Base-by-base conservation (phyloP, 495 filamentous ascomycete species). In the Bryoglossum gracile region DNA sequence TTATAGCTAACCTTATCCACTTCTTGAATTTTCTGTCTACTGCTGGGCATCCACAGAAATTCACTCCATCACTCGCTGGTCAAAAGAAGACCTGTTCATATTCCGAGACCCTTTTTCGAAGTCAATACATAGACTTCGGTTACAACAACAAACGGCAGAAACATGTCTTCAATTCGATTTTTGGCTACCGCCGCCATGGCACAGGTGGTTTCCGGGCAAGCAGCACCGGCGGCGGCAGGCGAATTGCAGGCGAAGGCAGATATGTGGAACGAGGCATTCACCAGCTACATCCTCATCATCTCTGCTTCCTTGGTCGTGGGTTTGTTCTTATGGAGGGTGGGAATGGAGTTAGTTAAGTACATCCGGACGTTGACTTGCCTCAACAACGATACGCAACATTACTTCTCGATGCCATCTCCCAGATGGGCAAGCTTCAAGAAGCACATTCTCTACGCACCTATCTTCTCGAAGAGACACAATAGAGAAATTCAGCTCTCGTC, bases 381-480 rank as follows among this genome's bases (percentile, higher is more conserved):
- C 34, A 69, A 74, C 59, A 81, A 68, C 78, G 89, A 76, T 61
- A 79, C 61, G 62, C 86, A 68, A 58, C 61, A 55, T 54, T 84
- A 74, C 57, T 83, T 76, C 46, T 65, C 71, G 6, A 58, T 54
- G 3, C 62, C 74, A 2, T 68, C 69, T 9, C 48, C 52, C 10
- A 64, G 70, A 39, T 71, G 84, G 75, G 82, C 77, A 73, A 61
- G 75, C 69, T 64, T 94, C 43, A 95, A 97, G 73, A 84, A 82
- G 51, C 76, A 92, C 55, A 38, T 97, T 2, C 66, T 92, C 1
- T 90, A 91, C 58, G 78, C 92, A 3, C 92, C 92, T 16, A 64
- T 97, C 18, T 80, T 84, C 54, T 76, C 72, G 22, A 88, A 90
- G 58, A 74, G 90, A 56, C 92, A 96, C 64, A 95, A 96, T 56